Base-by-base conservation (phyloP, 23 red algal species). In the Gracilaria caudata region DNA sequence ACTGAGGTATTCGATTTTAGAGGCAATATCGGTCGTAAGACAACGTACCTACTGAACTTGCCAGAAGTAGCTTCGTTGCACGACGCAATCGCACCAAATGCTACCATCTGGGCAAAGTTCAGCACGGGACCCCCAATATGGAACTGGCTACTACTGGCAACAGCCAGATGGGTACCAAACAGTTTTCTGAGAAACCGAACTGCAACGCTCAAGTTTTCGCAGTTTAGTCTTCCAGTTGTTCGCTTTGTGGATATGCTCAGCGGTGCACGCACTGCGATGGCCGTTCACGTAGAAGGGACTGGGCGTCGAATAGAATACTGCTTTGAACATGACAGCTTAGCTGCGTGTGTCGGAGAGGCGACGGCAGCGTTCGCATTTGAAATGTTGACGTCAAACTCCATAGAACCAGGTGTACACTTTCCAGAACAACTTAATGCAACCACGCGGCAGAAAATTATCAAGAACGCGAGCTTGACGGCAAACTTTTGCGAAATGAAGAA, bases 111-210 rank as follows among this genome's bases (percentile, higher is more conserved):
- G 25, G 95, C 90, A 78, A 82, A 84, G 33, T 97, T 97, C 77
- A 82, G 83, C 49, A 97, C 95, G 26, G 90, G 28, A 16, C 95
- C 95, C 2, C 56, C 79, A 9, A 4, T 97, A 11, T 97, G 95
- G 95, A 97, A 97, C 64, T 83, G 77, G 84, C 68, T 93, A 29
- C 79, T 94, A 78, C 57, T 43, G n/a, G 79, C 43, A 41, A 93
- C 82, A 51, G 89, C 95, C 23, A 71, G 55, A 43, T 43, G 24
- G 33, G 80, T 86, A 10, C 90, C 89, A 17, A 46, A n/a, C 11
- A 12, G 25, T 24, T 7, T 90, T 40, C 56, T 97, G 64, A 63
- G 60, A 16, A 73, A 97, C 66, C 75, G 72, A 19, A 23, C 26
- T 17, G 68, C 51, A 8, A 83, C 90, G 81, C 73, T 82, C 30